Evolutionary conservation across 257 asterid species (phyloP), one percentile per base, ranked within the genome.

Genomic region (Voacanga thouarsii): DNA sequence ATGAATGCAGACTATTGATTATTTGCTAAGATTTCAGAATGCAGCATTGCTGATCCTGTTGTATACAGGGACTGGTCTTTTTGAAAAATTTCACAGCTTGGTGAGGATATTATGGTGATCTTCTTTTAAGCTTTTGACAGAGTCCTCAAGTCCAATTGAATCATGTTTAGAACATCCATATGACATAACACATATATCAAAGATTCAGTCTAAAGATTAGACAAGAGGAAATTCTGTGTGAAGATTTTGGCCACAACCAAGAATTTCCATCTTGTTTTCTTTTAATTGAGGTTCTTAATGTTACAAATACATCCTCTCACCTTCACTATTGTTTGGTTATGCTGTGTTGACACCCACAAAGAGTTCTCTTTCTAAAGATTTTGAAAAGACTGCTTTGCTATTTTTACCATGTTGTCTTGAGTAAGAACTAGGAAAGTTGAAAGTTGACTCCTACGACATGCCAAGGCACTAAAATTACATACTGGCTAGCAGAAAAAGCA

Each of bases 111-210:
- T 23, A 6, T 24, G 43, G 44, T 21, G 66, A 50, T 6, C 67
- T 51, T 21, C 44, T 15, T 69, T 30, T 64, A 71, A 49, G 49
- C 15, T 4, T 24, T 37, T 37, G n/a, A n/a, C 3, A 5, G 28
- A 21, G 44, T 77, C 71, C 37, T 77, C 59, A 51, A n/a, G 56
- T 76, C 66, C 26, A 59, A 15, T 43, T 33, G 15, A 60, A 12
- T 53, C 53, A 12, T 21, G 23, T 49, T 5, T n/a, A 39, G 41
- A 57, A 9, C 30, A 37, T 24, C 15, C 45, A 67, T n/a, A 12
- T 26, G 14, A 5, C 23, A 41, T 47, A 53, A 19, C 57, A 49
- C 53, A 77, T 21, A 67, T 23, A 65, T 77, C 3, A 19, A 23
- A 51, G 41, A 67, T 18, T 19, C 18, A 7, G 50, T 61, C 56